Base-by-base conservation (phyloP, 192 early-diverging fungal genomes). In the Podila epicladia region DNA sequence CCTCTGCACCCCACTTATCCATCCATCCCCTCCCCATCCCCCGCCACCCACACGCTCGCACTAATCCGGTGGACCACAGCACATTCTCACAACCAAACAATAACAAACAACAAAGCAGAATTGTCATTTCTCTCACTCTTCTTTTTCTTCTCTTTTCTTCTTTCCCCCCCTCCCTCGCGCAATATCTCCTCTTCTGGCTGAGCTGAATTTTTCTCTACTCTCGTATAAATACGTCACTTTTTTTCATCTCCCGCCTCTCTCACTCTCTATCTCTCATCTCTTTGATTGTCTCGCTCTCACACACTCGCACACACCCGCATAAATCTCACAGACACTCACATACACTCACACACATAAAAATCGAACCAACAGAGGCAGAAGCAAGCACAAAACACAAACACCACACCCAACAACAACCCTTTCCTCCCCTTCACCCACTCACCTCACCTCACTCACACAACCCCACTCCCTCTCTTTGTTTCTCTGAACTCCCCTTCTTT, bases 1-100 rank as follows among this genome's bases (percentile, higher is more conserved):
- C 62, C 71, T n/a, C 33, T 37, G 35, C 35, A 37, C 22, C 20
- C 65, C 62, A 72, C 62, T 58, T 58, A 72, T 35, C 71, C 62
- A 72, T 45, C 41, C 41, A 45, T 45, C 41, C 41, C 15, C 41
- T 45, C 41, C 15, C 2, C 41, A 12, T 45, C 41, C 41, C 1
- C 41, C 13, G 41, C 41, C 41, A 45, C 41, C 41, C 13, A 45
- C 41, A 17, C 41, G 2, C 41, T 15, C 41, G 41, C 41, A 45
- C 41, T 45, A 45, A 45, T 45, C 41, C 41, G 41, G 41, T 45
- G 41, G 41, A 45, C 41, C 13, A 45, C 41, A 45, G 13, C 41
- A 45, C 41, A 45, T 11, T 15, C 41, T 15, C 41, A 8, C 41
- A 3, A 1, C 4, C 41, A 45, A 45, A 45, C 41, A 45, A 45